Evolutionary conservation across 306 rosid genomes (phyloP), one percentile per base, ranked within the genome.

Genomic region (Pachyrhizus erosus): DNA sequence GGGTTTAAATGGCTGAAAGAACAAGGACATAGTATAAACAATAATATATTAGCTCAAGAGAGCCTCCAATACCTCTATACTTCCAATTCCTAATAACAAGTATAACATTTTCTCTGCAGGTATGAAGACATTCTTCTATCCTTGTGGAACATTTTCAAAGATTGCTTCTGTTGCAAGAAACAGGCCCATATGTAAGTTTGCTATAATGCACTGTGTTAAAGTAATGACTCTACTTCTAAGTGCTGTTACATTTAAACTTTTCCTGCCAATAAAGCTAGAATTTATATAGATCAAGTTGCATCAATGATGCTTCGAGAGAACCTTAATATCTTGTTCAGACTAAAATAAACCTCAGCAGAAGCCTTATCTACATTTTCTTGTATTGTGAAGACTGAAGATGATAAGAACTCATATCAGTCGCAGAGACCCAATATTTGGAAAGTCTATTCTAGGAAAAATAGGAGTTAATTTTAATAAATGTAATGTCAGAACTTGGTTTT

Each of bases 131-230:
- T 89, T 88, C 86, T 93, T 92, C 91, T 96, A 74, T 76, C 99
- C 99, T 82, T 96, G 99, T 57, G 99, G 98, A 72, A 93, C 99
- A 62, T 88, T 96, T 82, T 88, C 99, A 45, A 96, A 84, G 90
- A 93, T 96, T 82, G 94, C 98, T 29, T 83, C 91, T 10, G 97
- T 93, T 55, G 99, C 98, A 86, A 88, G 80, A 14, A 85, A 90
- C 91, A 92, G 94, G 87, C 92, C 89, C 78, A 91, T 91, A 68
- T 93, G 99, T 96, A 87, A 96, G 99, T 93, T 83, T 10, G 10
- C 83, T 65, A 48, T 46, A 40, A 46, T 83, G 37, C 7, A 6
- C 55, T 71, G 66, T 42, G 55, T 70, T 77, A 8, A 71, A 54
- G 65, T 73, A 78, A 80, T 52, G 51, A 79, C 45, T 48, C 62